Percentiles rank a stretch among this genome's conserved stretches.
Evolutionary conservation across 2,329 filamentous ascomycete genomes (phyloP).

Genomic region (Neobulgaria alba): DNA sequence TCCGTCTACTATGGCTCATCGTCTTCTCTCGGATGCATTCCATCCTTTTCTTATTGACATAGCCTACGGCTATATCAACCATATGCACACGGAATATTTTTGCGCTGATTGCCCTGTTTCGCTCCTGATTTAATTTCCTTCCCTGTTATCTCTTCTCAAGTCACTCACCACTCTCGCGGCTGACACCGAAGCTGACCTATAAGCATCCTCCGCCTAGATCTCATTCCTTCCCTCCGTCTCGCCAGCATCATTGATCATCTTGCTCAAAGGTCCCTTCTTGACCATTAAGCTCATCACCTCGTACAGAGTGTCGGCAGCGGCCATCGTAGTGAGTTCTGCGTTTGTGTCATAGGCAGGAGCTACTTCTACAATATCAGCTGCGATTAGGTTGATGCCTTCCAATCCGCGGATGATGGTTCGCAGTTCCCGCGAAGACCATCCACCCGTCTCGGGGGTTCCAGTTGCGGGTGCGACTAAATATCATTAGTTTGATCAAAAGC

Average conservation of each 20-base stretch:
- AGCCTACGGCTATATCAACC: no score
- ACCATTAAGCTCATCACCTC: constrained; percentile 80
- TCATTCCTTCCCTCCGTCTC: constrained; percentile 16
- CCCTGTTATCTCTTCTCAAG: no score
- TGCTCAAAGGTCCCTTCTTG: constrained; percentile 62
- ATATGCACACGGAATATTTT: no score
- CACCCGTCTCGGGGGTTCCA: constrained; percentile 67
- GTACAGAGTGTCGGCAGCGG: constrained; percentile 60
- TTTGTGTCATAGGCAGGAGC: constrained; percentile 66
- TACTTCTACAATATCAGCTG: constrained; percentile 66
- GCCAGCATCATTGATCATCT: constrained; percentile 34
- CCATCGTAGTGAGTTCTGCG: constrained; percentile 66
- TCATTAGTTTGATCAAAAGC: constrained; percentile 14
- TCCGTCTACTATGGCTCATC: no score
- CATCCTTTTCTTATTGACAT: no score
- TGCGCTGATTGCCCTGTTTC: no score
- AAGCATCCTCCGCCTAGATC: no score
- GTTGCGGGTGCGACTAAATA: constrained; percentile 57
- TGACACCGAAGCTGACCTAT: no score
- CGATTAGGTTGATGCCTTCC: constrained; percentile 61
- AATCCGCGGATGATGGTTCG: constrained; percentile 62
- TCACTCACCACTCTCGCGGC: no score
- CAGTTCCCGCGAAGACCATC: constrained; percentile 66
- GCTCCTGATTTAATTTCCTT: no score
- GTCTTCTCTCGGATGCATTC: no score